Percentiles rank a stretch among this genome's conserved stretches.
These are phyloP conservation scores for Dacryopinax primogenitus DNA, from an alignment of 768 basidiomycete species.

Conservation along the genomic window DNA sequence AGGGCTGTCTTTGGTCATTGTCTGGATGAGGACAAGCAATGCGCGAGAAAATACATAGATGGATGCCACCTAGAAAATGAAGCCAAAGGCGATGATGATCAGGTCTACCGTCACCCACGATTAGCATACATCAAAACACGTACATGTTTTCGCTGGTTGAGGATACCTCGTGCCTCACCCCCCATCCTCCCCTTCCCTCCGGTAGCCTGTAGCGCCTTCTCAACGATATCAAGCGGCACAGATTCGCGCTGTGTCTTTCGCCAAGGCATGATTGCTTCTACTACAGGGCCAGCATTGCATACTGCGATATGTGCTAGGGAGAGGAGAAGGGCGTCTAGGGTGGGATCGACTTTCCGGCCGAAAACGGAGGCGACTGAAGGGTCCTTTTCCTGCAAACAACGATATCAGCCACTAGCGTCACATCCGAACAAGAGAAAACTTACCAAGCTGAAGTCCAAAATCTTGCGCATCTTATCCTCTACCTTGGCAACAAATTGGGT, in stretches of 20 bases:
- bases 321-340: slow-evolving; percentile 74
- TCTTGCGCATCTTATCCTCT: slow-evolving; percentile 65
- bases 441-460: slow-evolving; percentile 56
- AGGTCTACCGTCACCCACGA: neutral
- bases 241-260: slow-evolving; percentile 57
- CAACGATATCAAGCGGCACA: slow-evolving; percentile 23
- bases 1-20: slow-evolving; percentile 27
- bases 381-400: slow-evolving; percentile 46
- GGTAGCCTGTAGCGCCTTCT: slow-evolving; percentile 22
- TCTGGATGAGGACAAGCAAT: slow-evolving; percentile 60
- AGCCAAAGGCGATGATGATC: too few species aligned
- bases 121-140: neutral
- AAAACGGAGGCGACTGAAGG: slow-evolving; percentile 32
- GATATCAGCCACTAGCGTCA: neutral
- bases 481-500: slow-evolving; percentile 71
- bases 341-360: slow-evolving; percentile 56
- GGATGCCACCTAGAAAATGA: slow-evolving; percentile 56
- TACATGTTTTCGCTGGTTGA: slow-evolving; percentile 23
- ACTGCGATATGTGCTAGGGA: slow-evolving; percentile 73
- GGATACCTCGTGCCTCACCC: slow-evolving; percentile 24
- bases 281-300: slow-evolving; percentile 68
- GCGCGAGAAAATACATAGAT: slow-evolving; percentile 86
- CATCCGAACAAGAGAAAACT: slow-evolving; percentile 21
- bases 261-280: slow-evolving; percentile 82
- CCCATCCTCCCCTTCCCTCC: slow-evolving; percentile 17